Conservation (phyloP, 2,329 filamentous ascomycete genomes). For the Albophoma yamanashiensis region DNA sequence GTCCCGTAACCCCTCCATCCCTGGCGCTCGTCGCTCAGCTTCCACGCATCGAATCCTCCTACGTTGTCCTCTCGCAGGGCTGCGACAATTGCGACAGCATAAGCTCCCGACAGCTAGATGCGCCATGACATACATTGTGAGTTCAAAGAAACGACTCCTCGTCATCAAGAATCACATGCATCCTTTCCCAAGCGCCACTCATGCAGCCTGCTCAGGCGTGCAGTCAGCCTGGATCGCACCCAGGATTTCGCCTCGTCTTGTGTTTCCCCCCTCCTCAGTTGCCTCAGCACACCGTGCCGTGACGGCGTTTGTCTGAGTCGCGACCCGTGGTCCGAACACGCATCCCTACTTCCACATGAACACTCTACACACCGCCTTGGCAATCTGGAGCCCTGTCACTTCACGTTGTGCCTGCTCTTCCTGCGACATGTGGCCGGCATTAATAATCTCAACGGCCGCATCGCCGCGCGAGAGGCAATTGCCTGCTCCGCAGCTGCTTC, state of each 20-base stretch:
- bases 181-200: slow-evolving; percentile 7
- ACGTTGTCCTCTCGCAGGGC: background rate
- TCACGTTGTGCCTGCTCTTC: background rate
- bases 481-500: background rate
- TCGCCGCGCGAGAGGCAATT: background rate
- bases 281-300: background rate
- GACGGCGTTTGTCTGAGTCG: background rate
- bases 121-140: slow-evolving; percentile 31
- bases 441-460: background rate
- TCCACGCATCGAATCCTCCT: background rate
- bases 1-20: background rate
- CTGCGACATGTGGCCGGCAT: background rate
- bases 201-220: slow-evolving; percentile 1
- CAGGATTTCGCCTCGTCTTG: background rate
- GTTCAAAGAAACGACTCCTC: slow-evolving; percentile 12
- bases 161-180: slow-evolving; percentile 9
- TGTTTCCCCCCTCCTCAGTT: slow-evolving; percentile 1
- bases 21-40: background rate
- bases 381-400: background rate
- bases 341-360: background rate
- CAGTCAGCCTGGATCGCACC: slow-evolving; percentile 1
- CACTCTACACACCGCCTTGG: background rate
- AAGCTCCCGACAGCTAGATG: slow-evolving; percentile 13
- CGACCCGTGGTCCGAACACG: background rate
- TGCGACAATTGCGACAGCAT: slow-evolving; percentile 6